A percentile compares a stretch with the other conserved stretches of the same genome.
Conservation (phyloP, 2,329 filamentous ascomycete species). For the Basipetospora chlamydospora region DNA sequence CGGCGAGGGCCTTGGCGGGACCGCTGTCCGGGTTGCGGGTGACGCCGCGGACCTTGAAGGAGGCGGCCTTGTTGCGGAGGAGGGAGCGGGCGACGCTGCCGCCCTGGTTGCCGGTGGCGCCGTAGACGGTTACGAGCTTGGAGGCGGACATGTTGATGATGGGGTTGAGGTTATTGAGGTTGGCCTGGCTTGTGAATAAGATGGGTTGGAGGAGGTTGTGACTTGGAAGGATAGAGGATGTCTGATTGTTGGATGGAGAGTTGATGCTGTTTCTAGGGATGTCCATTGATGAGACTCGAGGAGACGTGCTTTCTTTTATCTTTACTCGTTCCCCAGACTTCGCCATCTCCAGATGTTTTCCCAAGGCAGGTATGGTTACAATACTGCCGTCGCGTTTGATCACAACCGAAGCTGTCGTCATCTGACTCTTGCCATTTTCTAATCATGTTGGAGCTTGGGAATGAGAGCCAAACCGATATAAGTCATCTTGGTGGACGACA, state of each 20-base stretch:
- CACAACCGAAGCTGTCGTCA: no score
- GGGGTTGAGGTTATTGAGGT: no score
- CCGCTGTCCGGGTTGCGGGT: constrained; percentile 26
- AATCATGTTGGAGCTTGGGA: no score
- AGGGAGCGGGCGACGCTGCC: constrained; percentile 30
- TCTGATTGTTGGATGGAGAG: neutral
- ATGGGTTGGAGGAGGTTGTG: no score
- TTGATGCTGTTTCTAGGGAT: neutral
- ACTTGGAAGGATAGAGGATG: no score
- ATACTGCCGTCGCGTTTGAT: no score
- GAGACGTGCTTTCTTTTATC: neutral
- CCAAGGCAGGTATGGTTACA: no score
- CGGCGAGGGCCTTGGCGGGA: constrained; percentile 22
- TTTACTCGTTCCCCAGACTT: neutral
- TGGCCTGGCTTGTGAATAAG: neutral
- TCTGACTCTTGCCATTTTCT: no score
- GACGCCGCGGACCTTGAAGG: constrained; percentile 28
- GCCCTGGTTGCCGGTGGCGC: constrained; percentile 33
- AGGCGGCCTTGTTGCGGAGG: constrained; percentile 17
- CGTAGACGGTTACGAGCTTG: constrained; percentile 19
- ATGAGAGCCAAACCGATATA: no score
- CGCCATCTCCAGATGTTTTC: neutral
- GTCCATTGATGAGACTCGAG: neutral
- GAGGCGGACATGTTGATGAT: constrained; percentile 12
- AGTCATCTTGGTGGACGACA: no score